Base-by-base conservation (phyloP, 2,329 filamentous ascomycete species). In the Cryoendolithus antarcticus region DNA sequence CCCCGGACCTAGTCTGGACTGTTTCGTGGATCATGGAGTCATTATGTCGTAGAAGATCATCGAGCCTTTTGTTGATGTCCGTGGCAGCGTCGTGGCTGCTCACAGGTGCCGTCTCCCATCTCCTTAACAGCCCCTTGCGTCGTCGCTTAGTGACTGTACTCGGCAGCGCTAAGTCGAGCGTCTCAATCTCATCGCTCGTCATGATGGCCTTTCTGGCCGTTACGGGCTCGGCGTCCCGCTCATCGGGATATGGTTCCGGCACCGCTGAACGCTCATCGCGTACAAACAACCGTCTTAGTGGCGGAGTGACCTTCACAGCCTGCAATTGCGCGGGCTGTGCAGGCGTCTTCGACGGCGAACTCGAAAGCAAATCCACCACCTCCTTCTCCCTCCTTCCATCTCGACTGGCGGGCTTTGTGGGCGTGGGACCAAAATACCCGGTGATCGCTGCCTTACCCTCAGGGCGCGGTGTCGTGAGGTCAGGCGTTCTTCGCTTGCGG, bases 61-160 rank as follows among this genome's bases (percentile, higher is more conserved):
- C 32, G 27, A n/a, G 35, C 10, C 34, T 8, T 21, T 34, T 32
- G 13, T 42, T 40, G 27, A 44, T 44, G 11, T 41, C 43, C 6
- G 30, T 36, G 9, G 40, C 47, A 21, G 35, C 37, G 30, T 32
- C 41, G 7, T 21, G 24, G 19, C 4, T 39, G 27, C 6, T 30
- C 4, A 46, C 48, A 11, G 56, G 55, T 4, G 55, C 56, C 4
- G 53, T 58, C 36, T 51, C 45, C 29, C 44, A 38, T 37, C 56
- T 43, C 37, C 50, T 55, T 41, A 59, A 39, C 1, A 50, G 50
- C 12, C 46, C 47, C 31, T 51, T 51, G 11, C 41, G 30, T 4
- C 53, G 43, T 24, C 57, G 48, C 37, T 53, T 54, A 1, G 55
- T 59, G 2, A 60, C 52, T 3, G 55, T 55, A n/a, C 46, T 49